Base-by-base conservation (phyloP, 2,329 filamentous ascomycete species). In the Venturia aucupariae region DNA sequence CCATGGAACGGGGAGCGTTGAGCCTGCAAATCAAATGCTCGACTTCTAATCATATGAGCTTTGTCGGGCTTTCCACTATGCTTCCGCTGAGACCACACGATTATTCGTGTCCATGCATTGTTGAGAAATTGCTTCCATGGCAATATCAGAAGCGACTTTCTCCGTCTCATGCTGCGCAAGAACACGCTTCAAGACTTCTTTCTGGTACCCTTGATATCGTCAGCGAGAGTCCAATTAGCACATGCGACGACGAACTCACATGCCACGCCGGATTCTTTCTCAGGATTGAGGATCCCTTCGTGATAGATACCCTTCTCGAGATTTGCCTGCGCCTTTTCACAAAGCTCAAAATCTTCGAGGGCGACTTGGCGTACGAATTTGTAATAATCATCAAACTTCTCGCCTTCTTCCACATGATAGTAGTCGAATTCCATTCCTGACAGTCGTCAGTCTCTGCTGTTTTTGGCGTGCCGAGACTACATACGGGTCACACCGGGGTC, bases 371-470 rank as follows among this genome's bases (percentile, higher is more conserved):
- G 74, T 4, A 84, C 81, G 63, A 84, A 84, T 51, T 78, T 80
- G 69, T 76, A 84, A 67, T 84, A 84, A 6, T 82, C 77, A 65
- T 84, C 80, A 66, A 84, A 84, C 59, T 80, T 79, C n/a, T 82
- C 77, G 7, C 77, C 80, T 0, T 73, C 75, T 41, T 77, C 79
- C 38, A 75, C 67, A 65, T 84, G 81, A 67, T 83, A 84, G 67
- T 85, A 85, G 68, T 84, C 82, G 65, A 85, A 85, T 68, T 84
- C 81, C 62, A 63, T 63, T 19, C 51, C 51, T 57, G 19, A 2
- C 30, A 35, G 51, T 30, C 51, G 30, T 57, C 15, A 57, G 5
- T 35, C 17, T 7, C 35, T 13, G 27, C n/a, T n/a, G n/a, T n/a
- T n/a, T n/a, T n/a, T n/a, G n/a, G n/a, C n/a, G n/a, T n/a, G n/a